Evolutionary conservation across 805 yeast genomes (phyloP), one percentile per base, ranked within the genome.

Genomic region (Saccharomyces eubayanus): DNA sequence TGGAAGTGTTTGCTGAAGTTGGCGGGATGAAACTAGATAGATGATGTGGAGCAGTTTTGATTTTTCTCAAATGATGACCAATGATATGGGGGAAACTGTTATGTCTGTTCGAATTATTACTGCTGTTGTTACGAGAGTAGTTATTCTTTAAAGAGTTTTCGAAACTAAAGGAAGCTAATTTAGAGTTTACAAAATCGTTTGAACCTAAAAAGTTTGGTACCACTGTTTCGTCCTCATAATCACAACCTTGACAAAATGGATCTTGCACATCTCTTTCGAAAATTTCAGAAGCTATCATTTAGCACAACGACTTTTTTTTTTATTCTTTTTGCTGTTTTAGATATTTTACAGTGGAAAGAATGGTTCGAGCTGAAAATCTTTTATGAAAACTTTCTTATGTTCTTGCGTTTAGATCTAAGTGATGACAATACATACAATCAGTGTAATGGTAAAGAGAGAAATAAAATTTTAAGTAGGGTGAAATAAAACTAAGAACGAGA

Each of bases 241-340:
- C 65, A 59, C 71, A 66, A 54, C 62, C 58, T 54, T 53, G 56
- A 50, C 62, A 50, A 55, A 67, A 51, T 47, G 65, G 63, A 55
- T 64, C 62, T 55, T 63, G 63, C 16, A 64, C 63, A 40, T 66
- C 55, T 53, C 65, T 57, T 52, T 66, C 70, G 48, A 66, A 66
- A 46, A 66, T 62, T 28, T 57, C 57, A 29, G 59, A 51, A 45
- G 43, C 43, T 16, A 36, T 36, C 43, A 36, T 36, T 21, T 16
- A 36, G 8, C 20, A 16, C 20, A 36, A 10, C 43, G 24, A 16
- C 43, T 36, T 3, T 31, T 31, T 31, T 14, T 28, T 8, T 20
- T 36, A 24, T n/a, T 36, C 16, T 16, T 36, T 36, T 16, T 36
- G 43, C 16, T 36, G 40, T 9, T 36, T 36, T 36, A n/a, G 20